Conservation (phyloP, 306 rosid species). For the Morella rubra region DNA sequence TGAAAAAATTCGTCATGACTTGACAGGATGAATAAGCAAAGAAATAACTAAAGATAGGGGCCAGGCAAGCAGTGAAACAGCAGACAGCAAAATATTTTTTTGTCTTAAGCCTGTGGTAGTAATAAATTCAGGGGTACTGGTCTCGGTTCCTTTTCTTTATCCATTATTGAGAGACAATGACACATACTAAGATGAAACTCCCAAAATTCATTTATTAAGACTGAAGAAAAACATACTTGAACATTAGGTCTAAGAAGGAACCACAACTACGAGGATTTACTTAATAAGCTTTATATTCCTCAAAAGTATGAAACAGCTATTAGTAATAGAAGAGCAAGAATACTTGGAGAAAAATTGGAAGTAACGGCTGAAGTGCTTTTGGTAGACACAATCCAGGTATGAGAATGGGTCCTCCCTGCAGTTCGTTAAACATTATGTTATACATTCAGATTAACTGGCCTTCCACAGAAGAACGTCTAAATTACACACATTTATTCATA, state of each 20-base stretch:
- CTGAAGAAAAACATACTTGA: neutral
- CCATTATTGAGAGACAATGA: neutral
- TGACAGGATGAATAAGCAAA: neutral
- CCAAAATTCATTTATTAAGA: neutral
- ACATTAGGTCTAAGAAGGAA: neutral
- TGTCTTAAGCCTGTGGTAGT: neutral
- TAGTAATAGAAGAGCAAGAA: slow-evolving; percentile 19
- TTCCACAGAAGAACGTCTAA: slow-evolving; percentile 6
- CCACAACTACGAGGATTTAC: neutral
- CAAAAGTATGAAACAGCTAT: neutral
- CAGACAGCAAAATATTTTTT: neutral
- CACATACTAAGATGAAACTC: neutral
- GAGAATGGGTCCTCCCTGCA: slow-evolving; percentile 91
- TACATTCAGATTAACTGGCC: neutral
- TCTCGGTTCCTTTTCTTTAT: neutral
- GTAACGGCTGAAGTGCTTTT: slow-evolving; percentile 91
- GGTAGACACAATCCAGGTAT: slow-evolving; percentile 95
- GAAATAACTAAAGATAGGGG: neutral
- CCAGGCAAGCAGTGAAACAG: neutral
- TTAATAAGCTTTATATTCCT: neutral
- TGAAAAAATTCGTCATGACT: neutral
- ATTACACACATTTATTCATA: neutral
- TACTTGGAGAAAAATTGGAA: slow-evolving; percentile 97
- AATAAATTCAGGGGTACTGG: neutral
- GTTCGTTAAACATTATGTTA: slow-evolving; percentile 18